phyloP scores from a whole-genome alignment of 345 rosid species.

The Corchorus capsularis region DNA sequence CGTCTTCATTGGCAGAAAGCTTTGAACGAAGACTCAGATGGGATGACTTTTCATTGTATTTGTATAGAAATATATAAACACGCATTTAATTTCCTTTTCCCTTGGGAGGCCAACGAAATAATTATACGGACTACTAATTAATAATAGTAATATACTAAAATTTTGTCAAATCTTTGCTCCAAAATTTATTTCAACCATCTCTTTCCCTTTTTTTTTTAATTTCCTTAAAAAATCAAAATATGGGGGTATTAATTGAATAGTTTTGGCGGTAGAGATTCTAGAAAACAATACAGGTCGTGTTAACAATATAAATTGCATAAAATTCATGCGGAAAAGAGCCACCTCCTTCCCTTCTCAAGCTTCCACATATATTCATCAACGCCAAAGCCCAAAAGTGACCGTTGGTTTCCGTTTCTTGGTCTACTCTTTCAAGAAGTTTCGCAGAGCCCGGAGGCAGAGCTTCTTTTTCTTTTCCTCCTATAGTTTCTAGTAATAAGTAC shows the following conservation, averaged over 20 bases:
- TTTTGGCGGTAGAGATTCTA: not conserved
- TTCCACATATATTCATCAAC: not conserved
- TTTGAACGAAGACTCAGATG: conserved; percentile 35
- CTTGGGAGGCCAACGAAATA: not conserved
- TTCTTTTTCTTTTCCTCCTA: too few species aligned
- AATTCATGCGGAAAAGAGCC: not conserved
- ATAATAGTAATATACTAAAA: too few species aligned
- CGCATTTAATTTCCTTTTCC: not conserved
- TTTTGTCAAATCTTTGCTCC: too few species aligned
- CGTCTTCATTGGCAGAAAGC: not conserved
- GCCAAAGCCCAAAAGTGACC: not conserved
- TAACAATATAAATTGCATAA: not conserved
- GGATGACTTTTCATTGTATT: conserved; percentile 6
- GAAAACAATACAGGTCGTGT: not conserved
- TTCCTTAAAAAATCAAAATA: not conserved
- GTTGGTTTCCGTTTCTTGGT: not conserved
- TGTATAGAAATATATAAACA: not conserved
- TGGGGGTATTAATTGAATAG: not conserved
- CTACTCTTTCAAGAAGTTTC: not conserved
- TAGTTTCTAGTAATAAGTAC: too few species aligned
- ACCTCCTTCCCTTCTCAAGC: not conserved
- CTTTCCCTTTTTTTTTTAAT: too few species aligned
- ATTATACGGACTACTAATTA: not conserved
- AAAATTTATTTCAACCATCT: not conserved
- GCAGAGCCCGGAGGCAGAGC: not conserved